A percentile compares a stretch with the other conserved stretches of the same genome.
Conservation (phyloP, 768 basidiomycete genomes). For the Basidioascus undulatus region DNA sequence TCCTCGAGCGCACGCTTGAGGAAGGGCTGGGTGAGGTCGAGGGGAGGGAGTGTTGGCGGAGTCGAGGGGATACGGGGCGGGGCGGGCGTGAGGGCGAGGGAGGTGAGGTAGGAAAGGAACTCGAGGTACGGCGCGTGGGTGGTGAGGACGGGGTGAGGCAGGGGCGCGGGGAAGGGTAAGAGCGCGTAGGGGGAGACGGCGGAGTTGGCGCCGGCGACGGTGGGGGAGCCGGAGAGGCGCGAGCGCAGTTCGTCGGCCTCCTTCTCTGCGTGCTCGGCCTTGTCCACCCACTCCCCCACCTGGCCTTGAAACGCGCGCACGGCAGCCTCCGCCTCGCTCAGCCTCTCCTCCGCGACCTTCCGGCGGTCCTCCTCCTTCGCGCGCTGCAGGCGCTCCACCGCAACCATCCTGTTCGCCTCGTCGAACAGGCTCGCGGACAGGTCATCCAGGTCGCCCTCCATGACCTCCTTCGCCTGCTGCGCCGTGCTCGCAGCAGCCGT, state of each 20-base stretch:
- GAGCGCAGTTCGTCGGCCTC: background rate
- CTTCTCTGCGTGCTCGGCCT: slow-evolving; percentile 1
- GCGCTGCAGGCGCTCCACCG: slow-evolving; percentile 47
- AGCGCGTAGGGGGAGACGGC: background rate
- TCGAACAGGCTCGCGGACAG: slow-evolving; percentile 72
- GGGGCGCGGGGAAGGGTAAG: background rate
- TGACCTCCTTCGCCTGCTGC: slow-evolving; percentile 50
- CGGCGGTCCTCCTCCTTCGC: slow-evolving; percentile 20
- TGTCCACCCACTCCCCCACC: slow-evolving; percentile 6
- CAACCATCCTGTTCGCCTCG: slow-evolving; percentile 96
- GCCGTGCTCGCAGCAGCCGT: slow-evolving; percentile 75
- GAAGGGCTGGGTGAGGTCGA: slow-evolving; percentile 9
- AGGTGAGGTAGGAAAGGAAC: slow-evolving; percentile 12
- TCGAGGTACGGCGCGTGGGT: slow-evolving; percentile 13
- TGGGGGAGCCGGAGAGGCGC: background rate
- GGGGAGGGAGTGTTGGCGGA: background rate
- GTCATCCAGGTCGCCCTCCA: slow-evolving; percentile 87
- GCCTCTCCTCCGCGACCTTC: slow-evolving; percentile 9
- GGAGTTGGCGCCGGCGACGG: background rate
- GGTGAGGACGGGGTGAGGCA: slow-evolving; percentile 2
- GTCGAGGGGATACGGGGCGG: background rate
- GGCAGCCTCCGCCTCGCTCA: slow-evolving; percentile 7
- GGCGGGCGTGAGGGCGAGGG: slow-evolving; percentile 4
- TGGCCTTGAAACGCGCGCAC: slow-evolving; percentile 10
- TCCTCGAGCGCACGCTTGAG: slow-evolving; percentile 14